phyloP scores from a whole-genome alignment of 768 basidiomycete species.

The Xanthoconium purpureum region DNA sequence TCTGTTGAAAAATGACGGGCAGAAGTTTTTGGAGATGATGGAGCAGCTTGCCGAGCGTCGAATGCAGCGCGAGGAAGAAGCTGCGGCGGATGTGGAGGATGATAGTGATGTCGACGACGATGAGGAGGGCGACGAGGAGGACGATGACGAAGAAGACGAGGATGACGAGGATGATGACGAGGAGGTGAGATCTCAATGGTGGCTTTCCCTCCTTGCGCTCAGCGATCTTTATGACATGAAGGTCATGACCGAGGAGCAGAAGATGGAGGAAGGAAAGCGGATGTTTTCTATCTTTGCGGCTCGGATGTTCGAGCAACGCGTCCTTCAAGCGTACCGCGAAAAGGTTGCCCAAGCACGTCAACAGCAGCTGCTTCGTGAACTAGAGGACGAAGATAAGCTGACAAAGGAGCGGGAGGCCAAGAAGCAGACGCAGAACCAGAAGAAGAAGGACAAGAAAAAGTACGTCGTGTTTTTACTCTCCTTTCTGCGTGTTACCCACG shows the following conservation, averaged over 20 bases:
- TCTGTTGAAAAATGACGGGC: constrained; percentile 96
- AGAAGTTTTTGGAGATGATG: constrained; percentile 99
- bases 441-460: constrained; percentile 99
- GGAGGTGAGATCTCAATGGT: constrained; percentile 35
- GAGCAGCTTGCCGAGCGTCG: constrained; percentile 94
- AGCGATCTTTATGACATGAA: constrained; percentile 25
- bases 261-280: constrained; percentile 98
- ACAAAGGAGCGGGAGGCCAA: constrained; percentile 87
- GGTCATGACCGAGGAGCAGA: constrained; percentile 92
- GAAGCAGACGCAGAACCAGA: constrained; percentile 91
- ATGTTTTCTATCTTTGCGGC: constrained; percentile 99
- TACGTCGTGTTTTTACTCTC: constrained; percentile 37
- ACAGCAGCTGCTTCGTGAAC: constrained; percentile 85
- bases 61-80: constrained; percentile 84
- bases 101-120: constrained; percentile 63
- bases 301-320: constrained; percentile 98
- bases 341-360: constrained; percentile 96
- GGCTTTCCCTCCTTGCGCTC: constrained; percentile 5
- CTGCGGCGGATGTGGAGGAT: constrained; percentile 56
- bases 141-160: constrained; percentile 64
- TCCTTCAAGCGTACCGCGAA: constrained; percentile 94
- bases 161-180: constrained; percentile 48
- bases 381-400: constrained; percentile 92
- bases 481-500: constrained; percentile 3
- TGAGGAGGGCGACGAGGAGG: constrained; percentile 56